Base-by-base conservation (phyloP, 352 stramenopile species). In the Lagenidium giganteum region DNA sequence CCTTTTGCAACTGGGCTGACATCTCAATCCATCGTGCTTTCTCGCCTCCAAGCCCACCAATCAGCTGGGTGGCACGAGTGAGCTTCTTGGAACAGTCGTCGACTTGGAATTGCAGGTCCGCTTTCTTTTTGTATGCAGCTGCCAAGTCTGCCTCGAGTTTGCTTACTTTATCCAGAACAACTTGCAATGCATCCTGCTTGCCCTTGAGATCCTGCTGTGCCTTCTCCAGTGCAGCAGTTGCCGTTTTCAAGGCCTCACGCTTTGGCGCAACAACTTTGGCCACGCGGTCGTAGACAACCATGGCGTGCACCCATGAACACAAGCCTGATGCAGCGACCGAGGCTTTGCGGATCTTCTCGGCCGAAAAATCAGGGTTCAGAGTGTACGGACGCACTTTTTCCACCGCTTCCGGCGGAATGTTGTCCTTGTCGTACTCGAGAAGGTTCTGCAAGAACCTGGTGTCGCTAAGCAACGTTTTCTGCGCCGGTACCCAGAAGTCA, bases 351-450 rank as follows among this genome's bases (percentile, higher is more conserved):
- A 98, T 96, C 39, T 96, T 96, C 0, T 97, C 91, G 7, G 93
- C 83, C 21, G 83, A 72, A 48, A 98, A 98, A 42, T 98, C 84
- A 0, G 85, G 73, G 34, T 96, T 95, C 24, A 67, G 66, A 1
- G 80, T 47, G 42, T 92, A 97, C 22, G 69, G 75, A 3, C 57
- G 52, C 16, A 98, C 79, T 59, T 97, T 97, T 5, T 93, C 75
- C 49, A 98, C 93, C 3, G 94, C 87, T n/a, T 94, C 78, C 5
- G 63, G 58, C 3, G 58, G 50, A 43, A 98, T 98, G 53, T 97
- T 96, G 59, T 98, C 93, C 54, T 97, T 97, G 61, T 98, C 92
- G 54, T 97, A 98, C 40, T 96, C 89, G 22, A 96, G 71, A 8
- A 98, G 57, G 38, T 96, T 95, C 53, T 96, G 70, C 3, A 98